phyloP scores from a whole-genome alignment of 192 early-diverging fungal species.

The Cetraspora pellucida region DNA sequence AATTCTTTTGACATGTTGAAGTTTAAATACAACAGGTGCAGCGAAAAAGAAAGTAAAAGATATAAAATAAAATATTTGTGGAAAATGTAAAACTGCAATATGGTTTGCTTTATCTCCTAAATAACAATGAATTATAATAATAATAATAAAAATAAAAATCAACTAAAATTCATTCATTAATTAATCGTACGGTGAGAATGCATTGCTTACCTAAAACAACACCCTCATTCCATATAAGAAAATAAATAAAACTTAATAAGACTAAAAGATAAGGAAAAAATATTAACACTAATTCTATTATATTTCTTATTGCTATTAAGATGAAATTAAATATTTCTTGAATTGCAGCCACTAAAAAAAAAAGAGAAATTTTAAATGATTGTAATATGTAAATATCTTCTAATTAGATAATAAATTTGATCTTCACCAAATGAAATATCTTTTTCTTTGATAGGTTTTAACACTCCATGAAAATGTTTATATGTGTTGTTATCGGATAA shows the following conservation, averaged over 20 bases:
- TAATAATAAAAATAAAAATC: neutral
- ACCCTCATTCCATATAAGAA: slow-evolving; percentile 77
- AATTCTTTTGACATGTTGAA: neutral
- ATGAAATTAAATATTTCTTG: slow-evolving; percentile 36
- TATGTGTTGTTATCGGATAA: neutral
- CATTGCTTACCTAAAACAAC: slow-evolving; percentile 73
- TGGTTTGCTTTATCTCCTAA: slow-evolving; percentile 88
- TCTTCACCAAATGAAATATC: neutral
- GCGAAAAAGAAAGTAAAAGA: slow-evolving; percentile 58
- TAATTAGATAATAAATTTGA: neutral
- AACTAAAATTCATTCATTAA: neutral
- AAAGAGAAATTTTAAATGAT: neutral
- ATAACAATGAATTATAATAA: neutral
- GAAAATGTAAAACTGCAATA: slow-evolving; percentile 72
- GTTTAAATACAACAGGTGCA: slow-evolving; percentile 47
- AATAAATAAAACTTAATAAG: slow-evolving; percentile 58
- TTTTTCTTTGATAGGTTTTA: neutral
- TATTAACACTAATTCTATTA: slow-evolving; percentile 16
- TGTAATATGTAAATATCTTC: neutral
- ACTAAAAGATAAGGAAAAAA: slow-evolving; percentile 59
- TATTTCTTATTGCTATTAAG: slow-evolving; percentile 27
- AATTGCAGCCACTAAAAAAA: slow-evolving; percentile 23
- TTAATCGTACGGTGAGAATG: neutral
- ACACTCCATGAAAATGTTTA: neutral
- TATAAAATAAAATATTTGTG: slow-evolving; percentile 86